Percentiles rank a stretch among this genome's conserved stretches.
Evolutionary conservation across 352 stramenopile genomes (phyloP).

Genomic region (Pythium volutum): DNA sequence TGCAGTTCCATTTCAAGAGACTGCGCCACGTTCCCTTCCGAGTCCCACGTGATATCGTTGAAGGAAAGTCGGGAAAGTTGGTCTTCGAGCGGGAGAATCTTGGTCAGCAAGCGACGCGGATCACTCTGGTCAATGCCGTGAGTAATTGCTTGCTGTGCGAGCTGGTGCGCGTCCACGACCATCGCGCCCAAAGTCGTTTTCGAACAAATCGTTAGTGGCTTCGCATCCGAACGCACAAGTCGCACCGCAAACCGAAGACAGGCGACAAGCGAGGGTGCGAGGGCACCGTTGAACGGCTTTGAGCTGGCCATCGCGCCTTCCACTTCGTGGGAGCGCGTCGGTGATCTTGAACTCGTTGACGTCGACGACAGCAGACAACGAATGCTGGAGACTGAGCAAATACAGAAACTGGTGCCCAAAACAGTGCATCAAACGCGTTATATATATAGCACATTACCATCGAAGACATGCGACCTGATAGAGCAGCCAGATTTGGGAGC

Average conservation of each 20-base stretch:
- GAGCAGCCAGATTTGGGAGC: no score
- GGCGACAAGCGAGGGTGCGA: conserved; percentile 32
- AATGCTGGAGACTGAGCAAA: neutral
- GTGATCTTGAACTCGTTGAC: neutral
- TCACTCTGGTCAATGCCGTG: neutral
- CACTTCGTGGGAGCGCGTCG: neutral
- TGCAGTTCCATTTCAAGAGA: conserved; percentile 61
- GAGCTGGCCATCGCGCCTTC: neutral
- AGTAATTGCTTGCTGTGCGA: conserved; percentile 37
- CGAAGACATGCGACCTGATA: neutral
- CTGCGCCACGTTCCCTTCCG: conserved; percentile 36
- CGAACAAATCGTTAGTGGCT: conserved; percentile 34
- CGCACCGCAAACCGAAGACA: conserved; percentile 45
- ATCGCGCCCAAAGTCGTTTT: conserved; percentile 47
- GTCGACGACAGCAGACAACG: neutral
- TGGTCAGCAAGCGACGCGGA: conserved; percentile 7
- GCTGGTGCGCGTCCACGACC: conserved; percentile 53
- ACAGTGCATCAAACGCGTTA: neutral
- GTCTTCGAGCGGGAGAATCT: neutral
- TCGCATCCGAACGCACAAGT: conserved; percentile 26
- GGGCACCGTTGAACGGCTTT: neutral
- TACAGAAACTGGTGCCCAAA: neutral
- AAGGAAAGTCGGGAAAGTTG: conserved; percentile 28
- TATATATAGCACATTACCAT: conserved; percentile 10
- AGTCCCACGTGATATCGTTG: conserved; percentile 61